Base-by-base conservation (phyloP, 1,284 basidiomycete genomes). In the Inonotus obliquus region DNA sequence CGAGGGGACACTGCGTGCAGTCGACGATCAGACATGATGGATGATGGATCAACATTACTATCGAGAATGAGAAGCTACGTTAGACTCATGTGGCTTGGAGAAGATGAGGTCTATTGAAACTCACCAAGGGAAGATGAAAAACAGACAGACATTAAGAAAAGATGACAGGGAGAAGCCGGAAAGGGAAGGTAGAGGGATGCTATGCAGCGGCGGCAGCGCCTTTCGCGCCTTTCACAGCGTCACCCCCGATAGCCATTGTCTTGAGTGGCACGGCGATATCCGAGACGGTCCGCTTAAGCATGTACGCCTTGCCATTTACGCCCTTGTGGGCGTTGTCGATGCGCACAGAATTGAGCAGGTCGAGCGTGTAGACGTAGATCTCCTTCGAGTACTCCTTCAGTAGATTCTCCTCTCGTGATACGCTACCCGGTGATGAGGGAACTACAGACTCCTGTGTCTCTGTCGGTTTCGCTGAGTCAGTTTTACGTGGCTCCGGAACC, bases 361-460 rank as follows among this genome's bases (percentile, higher is more conserved):
- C 54, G 17, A 60, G 51, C 5, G 62, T 63, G 54, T 63, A 63
- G 19, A 52, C 38, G 45, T 63, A 63, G 32, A 63, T 45, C 52
- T 63, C 57, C 57, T 63, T 63, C 19, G 62, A 63, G 54, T 63
- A 63, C 49, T 54, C 47, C 29, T 51, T 44, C 37, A 63, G 37
- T 29, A 54, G 32, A 25, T 55, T 47, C 45, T 63, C 62, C 39
- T 63, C 58, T 9, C 19, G 56, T 9, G 51, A 52, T 1, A 52
- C 14, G 51, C 6, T 17, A 2, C 32, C 51, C 14, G 14, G 6
- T 4, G 29, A 6, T 9, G 19, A 10, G n/a, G 29, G 9, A 41
- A 21, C 13, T 19, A 14, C 13, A 41, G 25, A 4, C 41, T 57
- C 55, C 17, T 29, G 41, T 2, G 9, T 5, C 27, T 27, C 25